These are phyloP conservation scores for Pulveroboletus ravenelii DNA, from an alignment of 768 basidiomycete genomes.

Conservation along the genomic window DNA sequence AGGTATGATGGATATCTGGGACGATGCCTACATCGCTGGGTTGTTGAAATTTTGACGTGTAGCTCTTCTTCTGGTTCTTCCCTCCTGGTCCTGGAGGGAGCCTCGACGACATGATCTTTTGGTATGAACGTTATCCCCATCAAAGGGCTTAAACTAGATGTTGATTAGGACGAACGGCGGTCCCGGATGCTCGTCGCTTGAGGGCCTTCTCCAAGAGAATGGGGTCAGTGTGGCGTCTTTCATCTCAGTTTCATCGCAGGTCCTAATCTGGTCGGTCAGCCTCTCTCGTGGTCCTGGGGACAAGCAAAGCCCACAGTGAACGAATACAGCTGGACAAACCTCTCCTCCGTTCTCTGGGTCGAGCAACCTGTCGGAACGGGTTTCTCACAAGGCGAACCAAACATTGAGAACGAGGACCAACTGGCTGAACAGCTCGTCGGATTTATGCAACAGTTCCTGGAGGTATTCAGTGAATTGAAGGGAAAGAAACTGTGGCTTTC, in stretches of 20 bases:
- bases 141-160: not conserved
- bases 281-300: conserved; percentile 61
- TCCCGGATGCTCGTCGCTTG: conserved; percentile 71
- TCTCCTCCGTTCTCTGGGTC: conserved; percentile 69
- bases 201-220: conserved; percentile 70
- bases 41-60: not conserved
- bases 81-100: conserved; percentile 72
- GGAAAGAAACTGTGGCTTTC: conserved; percentile 64
- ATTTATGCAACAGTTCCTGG: conserved; percentile 72
- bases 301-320: conserved; percentile 61
- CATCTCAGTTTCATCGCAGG: conserved; percentile 17
- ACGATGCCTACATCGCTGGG: no score
- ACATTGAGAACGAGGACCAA: conserved; percentile 53
- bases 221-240: conserved; percentile 42
- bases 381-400: conserved; percentile 65
- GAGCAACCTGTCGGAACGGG: conserved; percentile 82
- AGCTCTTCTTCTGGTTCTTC: conserved; percentile 86
- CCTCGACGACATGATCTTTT: conserved; percentile 70
- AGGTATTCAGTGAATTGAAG: conserved; percentile 70
- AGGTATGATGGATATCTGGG: conserved; percentile 35
- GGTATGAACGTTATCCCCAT: conserved; percentile 34
- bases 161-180: conserved; percentile 69
- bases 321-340: conserved; percentile 73
- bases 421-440: conserved; percentile 50
- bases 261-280: conserved; percentile 35